Evolutionary conservation across 768 basidiomycete species (phyloP), one percentile per base, ranked within the genome.

Genomic region (Amanita fuliginea): DNA sequence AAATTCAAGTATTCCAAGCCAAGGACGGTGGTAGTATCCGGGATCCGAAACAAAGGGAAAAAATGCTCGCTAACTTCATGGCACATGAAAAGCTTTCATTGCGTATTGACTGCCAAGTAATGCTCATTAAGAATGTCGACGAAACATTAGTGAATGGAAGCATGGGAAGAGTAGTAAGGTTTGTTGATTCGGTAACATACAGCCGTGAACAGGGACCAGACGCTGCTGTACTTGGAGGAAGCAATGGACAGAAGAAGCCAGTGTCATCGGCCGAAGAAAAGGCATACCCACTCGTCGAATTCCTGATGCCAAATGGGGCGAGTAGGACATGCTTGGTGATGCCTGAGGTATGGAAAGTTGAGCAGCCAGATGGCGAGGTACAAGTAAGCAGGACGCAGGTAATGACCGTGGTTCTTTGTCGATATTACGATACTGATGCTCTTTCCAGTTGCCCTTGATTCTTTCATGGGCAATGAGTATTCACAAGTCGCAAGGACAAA

Each of bases 381-480:
- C 87, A 90, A 62, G 82, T 82, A 11, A 80, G 77, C 51, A 69
- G 94, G 55, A 72, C 70, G 2, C 94, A 97, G 78, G 89, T 93
- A 47, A 40, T 30, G 10, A 9, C 3, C n/a, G 5, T 10, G 19
- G 32, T 13, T 32, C 11, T 32, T 39, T 16, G 14, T 30, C 22
- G 74, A 26, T 16, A 24, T 41, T 46, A 9, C 11, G 13, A 22
- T 36, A 33, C 48, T 47, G 18, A 46, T n/a, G 39, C 40, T 26
- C n/a, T 14, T 30, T 9, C 22, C 55, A 94, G 89, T 63, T 95
- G 1, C 91, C 90, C 0, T 62, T 97, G 21, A 93, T 96, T 52
- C 73, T 95, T 34, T 77, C 94, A 0, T 98, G 94, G 95, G 94
- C 95, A 0, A 95, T 97, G 90, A 89, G 86, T 42, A 98, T 98